Evolutionary conservation across 306 rosid genomes (phyloP).

Genomic region (Senna tora): DNA sequence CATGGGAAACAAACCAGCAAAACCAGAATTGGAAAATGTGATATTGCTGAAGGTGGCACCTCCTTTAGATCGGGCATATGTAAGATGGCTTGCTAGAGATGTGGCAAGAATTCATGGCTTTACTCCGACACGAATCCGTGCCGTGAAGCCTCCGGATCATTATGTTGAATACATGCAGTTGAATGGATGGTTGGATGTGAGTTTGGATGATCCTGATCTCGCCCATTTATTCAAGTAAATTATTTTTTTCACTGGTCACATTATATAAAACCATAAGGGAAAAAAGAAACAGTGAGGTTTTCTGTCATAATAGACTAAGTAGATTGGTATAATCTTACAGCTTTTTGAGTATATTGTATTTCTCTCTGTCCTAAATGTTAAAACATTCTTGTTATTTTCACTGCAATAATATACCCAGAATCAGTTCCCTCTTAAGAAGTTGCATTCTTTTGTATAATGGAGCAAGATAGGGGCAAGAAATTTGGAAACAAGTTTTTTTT

Average conservation of each 20-base stretch:
- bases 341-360: neutral
- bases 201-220: slow-evolving; percentile 67
- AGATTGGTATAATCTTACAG: neutral
- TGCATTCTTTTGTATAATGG: neutral
- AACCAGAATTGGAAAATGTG: slow-evolving; percentile 54
- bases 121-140: slow-evolving; percentile 51
- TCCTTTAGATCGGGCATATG: slow-evolving; percentile 66
- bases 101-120: slow-evolving; percentile 63
- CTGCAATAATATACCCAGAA: neutral
- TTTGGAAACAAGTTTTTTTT: too few relatives aligned
- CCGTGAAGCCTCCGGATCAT: slow-evolving; percentile 70
- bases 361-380: neutral
- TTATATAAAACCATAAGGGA: neutral
- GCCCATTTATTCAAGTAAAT: slow-evolving; percentile 65
- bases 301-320: neutral
- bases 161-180: slow-evolving; percentile 72
- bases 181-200: slow-evolving; percentile 74
- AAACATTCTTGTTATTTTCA: neutral
- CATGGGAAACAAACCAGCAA: slow-evolving; percentile 74
- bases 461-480: too few relatives aligned
- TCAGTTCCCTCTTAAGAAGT: neutral
- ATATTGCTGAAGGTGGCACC: slow-evolving; percentile 61
- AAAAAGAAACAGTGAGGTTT: neutral
- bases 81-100: slow-evolving; percentile 64
- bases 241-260: neutral